A percentile compares a stretch with the other conserved stretches of the same genome.
Evolutionary conservation across 2,329 filamentous ascomycete species (phyloP).

Genomic region (Anthostomella pinea): DNA sequence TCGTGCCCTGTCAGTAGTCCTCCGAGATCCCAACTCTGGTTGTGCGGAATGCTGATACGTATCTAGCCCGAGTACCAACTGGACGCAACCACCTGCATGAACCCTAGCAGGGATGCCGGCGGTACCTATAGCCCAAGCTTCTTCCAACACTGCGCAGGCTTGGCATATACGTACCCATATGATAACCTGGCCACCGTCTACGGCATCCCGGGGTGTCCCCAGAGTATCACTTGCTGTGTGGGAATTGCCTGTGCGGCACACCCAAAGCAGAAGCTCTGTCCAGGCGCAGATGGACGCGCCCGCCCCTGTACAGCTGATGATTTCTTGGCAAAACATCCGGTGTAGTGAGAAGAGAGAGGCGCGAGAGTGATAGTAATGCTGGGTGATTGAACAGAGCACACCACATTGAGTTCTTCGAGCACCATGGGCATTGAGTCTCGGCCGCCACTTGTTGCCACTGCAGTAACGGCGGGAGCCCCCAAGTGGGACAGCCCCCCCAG

Average conservation of each 20-base stretch:
- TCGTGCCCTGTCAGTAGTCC: conserved; percentile 22
- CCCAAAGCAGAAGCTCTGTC: conserved; percentile 17
- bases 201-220: conserved; percentile 15
- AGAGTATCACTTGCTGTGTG: conserved; percentile 19
- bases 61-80: conserved; percentile 13
- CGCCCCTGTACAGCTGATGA: conserved; percentile 4
- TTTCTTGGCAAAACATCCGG: too few species aligned
- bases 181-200: conserved; percentile 19
- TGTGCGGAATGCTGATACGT: too few species aligned
- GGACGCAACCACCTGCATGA: conserved; percentile 17
- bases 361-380: too few species aligned
- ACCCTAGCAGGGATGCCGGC: conserved; percentile 15
- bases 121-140: conserved; percentile 7
- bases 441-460: too few species aligned
- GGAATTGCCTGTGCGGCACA: conserved; percentile 20
- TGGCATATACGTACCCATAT: conserved; percentile 21
- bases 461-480: too few species aligned
- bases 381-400: too few species aligned
- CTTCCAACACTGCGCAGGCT: conserved; percentile 15
- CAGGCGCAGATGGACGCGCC: conserved; percentile 7
- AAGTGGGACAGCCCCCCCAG: too few species aligned
- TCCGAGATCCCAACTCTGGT: too few species aligned
- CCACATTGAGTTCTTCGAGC: too few species aligned
- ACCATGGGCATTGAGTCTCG: too few species aligned
- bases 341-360: too few species aligned